Evolutionary conservation across 2,329 filamentous ascomycete genomes (phyloP).

Genomic region (Venturia aucupariae): DNA sequence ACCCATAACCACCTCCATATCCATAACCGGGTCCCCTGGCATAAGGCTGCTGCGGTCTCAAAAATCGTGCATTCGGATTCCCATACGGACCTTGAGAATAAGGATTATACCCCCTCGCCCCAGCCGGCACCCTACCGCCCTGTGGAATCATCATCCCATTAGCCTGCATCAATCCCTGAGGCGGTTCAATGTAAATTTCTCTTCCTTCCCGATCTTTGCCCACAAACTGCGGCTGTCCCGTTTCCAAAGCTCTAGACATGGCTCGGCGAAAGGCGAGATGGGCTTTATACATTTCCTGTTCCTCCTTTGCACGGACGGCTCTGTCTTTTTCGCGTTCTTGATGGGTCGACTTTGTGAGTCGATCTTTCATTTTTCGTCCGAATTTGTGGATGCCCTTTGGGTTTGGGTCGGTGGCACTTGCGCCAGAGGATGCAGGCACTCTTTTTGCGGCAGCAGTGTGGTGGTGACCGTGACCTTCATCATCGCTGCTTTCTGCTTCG

Average conservation of each 20-base stretch:
- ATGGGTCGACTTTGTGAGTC: conserved; percentile 48
- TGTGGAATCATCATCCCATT: conserved; percentile 1
- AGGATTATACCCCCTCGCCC: conserved; percentile 37
- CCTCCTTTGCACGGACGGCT: conserved; percentile 37
- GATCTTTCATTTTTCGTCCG: conserved; percentile 51
- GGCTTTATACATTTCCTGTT: conserved; percentile 42
- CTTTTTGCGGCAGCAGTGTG: conserved; percentile 20
- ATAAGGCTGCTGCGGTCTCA: conserved; percentile 42
- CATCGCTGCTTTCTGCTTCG: conserved; percentile 37
- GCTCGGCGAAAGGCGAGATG: conserved; percentile 43
- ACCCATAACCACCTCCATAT: conserved; percentile 37
- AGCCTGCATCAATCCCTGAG: conserved; percentile 25
- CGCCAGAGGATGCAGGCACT: conserved; percentile 19
- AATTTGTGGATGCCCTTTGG: conserved; percentile 32
- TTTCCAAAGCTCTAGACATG: conserved; percentile 42
- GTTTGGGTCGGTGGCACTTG: conserved; percentile 16
- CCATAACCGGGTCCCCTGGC: conserved; percentile 33
- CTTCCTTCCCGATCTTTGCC: conserved; percentile 45
- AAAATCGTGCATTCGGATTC: conserved; percentile 39
- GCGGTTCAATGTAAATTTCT: conserved; percentile 52
- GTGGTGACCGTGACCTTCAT: conserved; percentile 26
- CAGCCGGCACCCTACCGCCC: conserved; percentile 16
- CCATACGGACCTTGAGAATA: conserved; percentile 38
- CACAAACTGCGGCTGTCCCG: conserved; percentile 47
- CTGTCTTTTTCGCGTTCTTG: conserved; percentile 42